Percentiles rank a stretch among this genome's conserved stretches.
Conservation (phyloP, 495 filamentous ascomycete species). For the Penicillium antarcticum region DNA sequence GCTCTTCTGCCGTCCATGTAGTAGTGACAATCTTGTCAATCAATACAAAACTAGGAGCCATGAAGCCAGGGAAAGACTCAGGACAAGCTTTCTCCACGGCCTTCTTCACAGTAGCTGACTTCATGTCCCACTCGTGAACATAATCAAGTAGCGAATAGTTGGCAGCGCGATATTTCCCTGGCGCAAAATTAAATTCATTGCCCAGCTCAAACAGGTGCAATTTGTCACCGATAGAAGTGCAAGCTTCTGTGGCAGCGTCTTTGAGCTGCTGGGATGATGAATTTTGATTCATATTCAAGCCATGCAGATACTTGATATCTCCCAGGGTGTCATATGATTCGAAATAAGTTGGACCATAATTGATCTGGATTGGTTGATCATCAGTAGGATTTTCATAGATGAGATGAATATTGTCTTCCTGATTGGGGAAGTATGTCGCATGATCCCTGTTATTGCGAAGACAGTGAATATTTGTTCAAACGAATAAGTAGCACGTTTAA, state of each 20-base stretch:
- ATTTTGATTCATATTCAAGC: constrained; percentile 18
- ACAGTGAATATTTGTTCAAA: no score
- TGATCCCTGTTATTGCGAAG: no score
- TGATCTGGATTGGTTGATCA: constrained; percentile 14
- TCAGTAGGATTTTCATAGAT: constrained; percentile 8
- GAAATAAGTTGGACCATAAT: constrained; percentile 18
- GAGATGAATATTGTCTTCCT: constrained; percentile 9
- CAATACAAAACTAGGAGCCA: constrained; percentile 16
- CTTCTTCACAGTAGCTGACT: constrained; percentile 2
- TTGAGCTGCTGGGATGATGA: constrained; percentile 5
- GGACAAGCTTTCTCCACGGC: constrained; percentile 13
- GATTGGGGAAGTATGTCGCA: no score
- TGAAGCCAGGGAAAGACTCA: constrained; percentile 7
- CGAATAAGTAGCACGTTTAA: no score
- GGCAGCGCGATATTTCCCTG: constrained; percentile 1
- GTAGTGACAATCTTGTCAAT: not conserved
- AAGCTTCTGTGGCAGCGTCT: constrained; percentile 5
- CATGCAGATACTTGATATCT: constrained; percentile 12
- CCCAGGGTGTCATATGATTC: constrained; percentile 17
- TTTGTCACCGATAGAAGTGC: constrained; percentile 6
- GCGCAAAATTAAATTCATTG: constrained; percentile 14
- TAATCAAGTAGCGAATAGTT: constrained; percentile 15
- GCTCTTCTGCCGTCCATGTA: constrained; percentile 10
- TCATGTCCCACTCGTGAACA: constrained; percentile 15
- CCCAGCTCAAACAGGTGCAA: constrained; percentile 14